Percentiles rank a stretch among this genome's conserved stretches.
Evolutionary conservation across 495 filamentous ascomycete species (phyloP).

Genomic region (Penicillium nucicola): DNA sequence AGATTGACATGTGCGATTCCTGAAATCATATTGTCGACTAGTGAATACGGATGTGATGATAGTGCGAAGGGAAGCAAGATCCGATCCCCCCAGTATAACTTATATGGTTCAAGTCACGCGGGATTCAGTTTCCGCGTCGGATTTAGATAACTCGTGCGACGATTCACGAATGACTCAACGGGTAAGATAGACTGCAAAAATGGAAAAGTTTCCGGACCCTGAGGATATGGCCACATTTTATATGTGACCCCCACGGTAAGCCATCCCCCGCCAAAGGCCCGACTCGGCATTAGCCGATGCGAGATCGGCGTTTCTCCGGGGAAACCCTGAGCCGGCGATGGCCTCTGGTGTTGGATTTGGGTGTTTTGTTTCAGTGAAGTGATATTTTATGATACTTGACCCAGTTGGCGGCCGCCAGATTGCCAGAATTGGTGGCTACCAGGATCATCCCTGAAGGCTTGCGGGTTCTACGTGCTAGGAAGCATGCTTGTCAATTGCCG

Average conservation of each 20-base stretch:
- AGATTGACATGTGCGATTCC: constrained; percentile 61
- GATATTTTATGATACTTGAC: too few relatives aligned
- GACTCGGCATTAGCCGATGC: too few relatives aligned
- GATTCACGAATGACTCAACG: background rate
- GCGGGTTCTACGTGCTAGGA: too few relatives aligned
- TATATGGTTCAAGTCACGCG: background rate
- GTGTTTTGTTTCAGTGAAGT: too few relatives aligned
- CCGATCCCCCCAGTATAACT: background rate
- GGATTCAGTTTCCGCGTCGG: constrained; percentile 6
- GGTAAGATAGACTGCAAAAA: background rate
- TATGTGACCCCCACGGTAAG: background rate
- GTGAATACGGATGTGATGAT: background rate
- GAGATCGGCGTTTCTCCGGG: too few relatives aligned
- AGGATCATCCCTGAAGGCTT: too few relatives aligned
- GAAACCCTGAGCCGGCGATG: too few relatives aligned
- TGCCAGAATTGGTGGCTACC: too few relatives aligned
- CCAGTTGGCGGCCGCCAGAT: too few relatives aligned
- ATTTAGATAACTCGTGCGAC: background rate
- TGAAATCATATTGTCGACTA: constrained; percentile 46
- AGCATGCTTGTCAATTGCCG: too few relatives aligned
- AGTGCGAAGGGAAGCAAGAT: background rate
- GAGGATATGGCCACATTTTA: too few relatives aligned
- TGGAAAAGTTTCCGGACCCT: background rate
- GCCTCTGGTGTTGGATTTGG: too few relatives aligned
- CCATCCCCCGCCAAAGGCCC: background rate